Conservation (phyloP, 768 basidiomycete species). For the Hypsizygus marmoreus region DNA sequence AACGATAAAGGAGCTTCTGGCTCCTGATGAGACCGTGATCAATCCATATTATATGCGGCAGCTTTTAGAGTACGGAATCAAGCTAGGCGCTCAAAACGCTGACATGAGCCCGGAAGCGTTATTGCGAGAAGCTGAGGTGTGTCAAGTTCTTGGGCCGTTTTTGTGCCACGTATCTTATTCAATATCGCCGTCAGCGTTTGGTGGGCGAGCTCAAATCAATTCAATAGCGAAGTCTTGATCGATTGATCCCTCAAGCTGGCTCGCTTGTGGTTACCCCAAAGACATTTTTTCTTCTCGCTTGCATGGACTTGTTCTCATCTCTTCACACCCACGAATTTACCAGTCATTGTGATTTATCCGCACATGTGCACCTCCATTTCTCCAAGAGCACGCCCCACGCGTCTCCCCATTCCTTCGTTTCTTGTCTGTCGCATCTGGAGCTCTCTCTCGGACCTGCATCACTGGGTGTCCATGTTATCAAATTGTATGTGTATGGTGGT, state of each 20-base stretch:
- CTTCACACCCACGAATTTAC: slow-evolving; percentile 9
- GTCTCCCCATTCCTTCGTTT: slow-evolving; percentile 8
- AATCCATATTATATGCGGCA: slow-evolving; percentile 82
- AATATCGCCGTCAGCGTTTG: slow-evolving; percentile 46
- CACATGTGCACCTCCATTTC: slow-evolving; percentile 6
- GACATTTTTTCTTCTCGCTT: slow-evolving; percentile 7
- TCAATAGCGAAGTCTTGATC: slow-evolving; percentile 25
- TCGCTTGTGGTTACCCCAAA: no score
- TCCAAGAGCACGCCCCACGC: slow-evolving; percentile 9
- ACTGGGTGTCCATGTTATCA: slow-evolving; percentile 6
- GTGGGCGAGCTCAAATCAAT: slow-evolving; percentile 63
- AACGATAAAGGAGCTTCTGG: slow-evolving; percentile 35
- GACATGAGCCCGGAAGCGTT: slow-evolving; percentile 50
- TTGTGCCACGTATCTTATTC: neutral
- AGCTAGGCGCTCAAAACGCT: slow-evolving; percentile 46
- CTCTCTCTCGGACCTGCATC: slow-evolving; percentile 5
- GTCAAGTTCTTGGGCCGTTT: slow-evolving; percentile 10
- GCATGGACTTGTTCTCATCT: slow-evolving; percentile 9
- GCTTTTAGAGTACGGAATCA: slow-evolving; percentile 70
- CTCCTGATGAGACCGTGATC: slow-evolving; percentile 67
- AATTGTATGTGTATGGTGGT: slow-evolving; percentile 15
- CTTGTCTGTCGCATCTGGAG: neutral
- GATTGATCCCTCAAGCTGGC: neutral
- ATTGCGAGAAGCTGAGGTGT: slow-evolving; percentile 58
- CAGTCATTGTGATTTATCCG: no score